Conservation (phyloP, 352 stramenopile genomes). For the Aphanomyces stellatus region DNA sequence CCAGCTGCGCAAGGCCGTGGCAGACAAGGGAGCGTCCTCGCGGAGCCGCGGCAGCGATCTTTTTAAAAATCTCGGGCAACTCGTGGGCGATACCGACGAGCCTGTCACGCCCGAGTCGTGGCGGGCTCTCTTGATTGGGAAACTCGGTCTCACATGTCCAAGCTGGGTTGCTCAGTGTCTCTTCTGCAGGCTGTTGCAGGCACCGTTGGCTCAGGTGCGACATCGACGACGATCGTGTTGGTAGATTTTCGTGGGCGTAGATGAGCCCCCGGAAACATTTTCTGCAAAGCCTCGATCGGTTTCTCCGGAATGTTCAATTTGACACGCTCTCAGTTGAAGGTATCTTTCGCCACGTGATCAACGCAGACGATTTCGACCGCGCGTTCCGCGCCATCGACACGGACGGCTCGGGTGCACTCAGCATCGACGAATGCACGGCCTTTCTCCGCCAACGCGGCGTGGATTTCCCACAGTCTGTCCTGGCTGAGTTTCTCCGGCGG, state of each 20-base stretch:
- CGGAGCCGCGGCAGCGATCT: conserved; percentile 23
- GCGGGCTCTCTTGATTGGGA: conserved; percentile 28
- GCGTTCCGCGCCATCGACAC: conserved; percentile 30
- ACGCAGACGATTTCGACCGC: conserved; percentile 25
- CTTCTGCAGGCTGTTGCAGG: conserved; percentile 26
- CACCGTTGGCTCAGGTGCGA: conserved; percentile 23
- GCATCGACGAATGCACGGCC: conserved; percentile 25
- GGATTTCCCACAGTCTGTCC: conserved; percentile 25
- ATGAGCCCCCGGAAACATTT: background rate
- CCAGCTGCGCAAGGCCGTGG: conserved; percentile 31
- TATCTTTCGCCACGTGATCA: conserved; percentile 28
- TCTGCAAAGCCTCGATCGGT: conserved; percentile 24
- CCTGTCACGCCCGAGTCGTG: conserved; percentile 25
- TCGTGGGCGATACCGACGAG: conserved; percentile 17
- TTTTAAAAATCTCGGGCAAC: conserved; percentile 23
- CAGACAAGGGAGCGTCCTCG: conserved; percentile 23
- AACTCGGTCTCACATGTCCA: conserved; percentile 25
- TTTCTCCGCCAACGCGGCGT: conserved; percentile 31
- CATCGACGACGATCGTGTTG: background rate
- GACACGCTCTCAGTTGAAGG: conserved; percentile 36
- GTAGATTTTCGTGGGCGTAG: conserved; percentile 22
- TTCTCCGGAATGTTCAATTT: conserved; percentile 26
- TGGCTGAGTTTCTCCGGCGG: conserved; percentile 34
- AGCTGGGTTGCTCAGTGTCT: conserved; percentile 26
- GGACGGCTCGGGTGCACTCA: conserved; percentile 31